Evolutionary conservation across 2,329 filamentous ascomycete genomes (phyloP).

Genomic region (Colletotrichum falcatum): DNA sequence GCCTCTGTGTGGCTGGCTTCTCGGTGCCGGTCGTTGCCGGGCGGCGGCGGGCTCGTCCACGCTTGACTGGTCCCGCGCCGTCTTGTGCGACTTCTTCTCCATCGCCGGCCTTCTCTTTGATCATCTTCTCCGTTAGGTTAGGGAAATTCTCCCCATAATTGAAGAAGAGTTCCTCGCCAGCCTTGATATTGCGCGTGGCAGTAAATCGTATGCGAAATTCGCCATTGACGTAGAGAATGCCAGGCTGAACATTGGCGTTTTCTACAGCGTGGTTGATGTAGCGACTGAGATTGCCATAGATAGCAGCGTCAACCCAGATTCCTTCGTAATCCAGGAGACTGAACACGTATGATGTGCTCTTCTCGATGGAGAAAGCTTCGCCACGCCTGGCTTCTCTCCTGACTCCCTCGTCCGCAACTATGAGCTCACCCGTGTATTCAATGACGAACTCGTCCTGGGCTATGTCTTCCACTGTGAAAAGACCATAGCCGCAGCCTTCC

Average conservation of each 20-base stretch:
- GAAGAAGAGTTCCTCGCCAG: constrained; percentile 84
- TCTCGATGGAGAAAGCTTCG: constrained; percentile 70
- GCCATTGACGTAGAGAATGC: constrained; percentile 79
- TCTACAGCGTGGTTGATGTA: constrained; percentile 84
- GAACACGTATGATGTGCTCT: constrained; percentile 73
- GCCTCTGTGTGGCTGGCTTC: constrained; percentile 21
- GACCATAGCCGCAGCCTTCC: constrained; percentile 76
- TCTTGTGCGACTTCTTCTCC: constrained; percentile 39
- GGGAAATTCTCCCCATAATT: constrained; percentile 80
- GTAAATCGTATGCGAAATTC: constrained; percentile 82
- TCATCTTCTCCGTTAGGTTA: constrained; percentile 67
- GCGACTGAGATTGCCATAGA: constrained; percentile 82
- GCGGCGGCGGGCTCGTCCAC: constrained; percentile 28
- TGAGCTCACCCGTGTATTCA: constrained; percentile 84
- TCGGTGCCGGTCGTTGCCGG: constrained; percentile 8
- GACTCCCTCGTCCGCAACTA: constrained; percentile 76
- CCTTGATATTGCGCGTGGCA: constrained; percentile 73
- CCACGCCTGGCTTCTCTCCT: constrained; percentile 72
- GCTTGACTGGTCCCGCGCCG: constrained; percentile 14
- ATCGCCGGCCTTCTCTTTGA: constrained; percentile 55
- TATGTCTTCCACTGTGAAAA: constrained; percentile 78
- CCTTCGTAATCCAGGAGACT: constrained; percentile 70
- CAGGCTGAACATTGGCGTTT: constrained; percentile 68
- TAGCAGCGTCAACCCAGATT: constrained; percentile 79
- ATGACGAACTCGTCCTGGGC: constrained; percentile 78